Evolutionary conservation across 2,329 filamentous ascomycete genomes (phyloP), one percentile per base, ranked within the genome.

Genomic region (Paecilomyces formosus): DNA sequence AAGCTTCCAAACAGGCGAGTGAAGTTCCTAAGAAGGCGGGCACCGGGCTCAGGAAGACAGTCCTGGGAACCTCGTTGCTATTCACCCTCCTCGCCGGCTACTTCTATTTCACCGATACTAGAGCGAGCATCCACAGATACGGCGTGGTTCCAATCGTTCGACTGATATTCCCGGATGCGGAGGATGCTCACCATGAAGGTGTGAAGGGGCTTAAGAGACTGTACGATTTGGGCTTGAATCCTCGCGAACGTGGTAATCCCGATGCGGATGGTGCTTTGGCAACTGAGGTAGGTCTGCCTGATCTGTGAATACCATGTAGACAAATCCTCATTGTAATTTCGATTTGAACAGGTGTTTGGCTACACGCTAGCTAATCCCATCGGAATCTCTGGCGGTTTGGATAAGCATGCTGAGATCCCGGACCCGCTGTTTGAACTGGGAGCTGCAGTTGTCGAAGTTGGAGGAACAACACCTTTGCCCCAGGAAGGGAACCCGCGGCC

Each of bases 371-470:
- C 84, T 67, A 97, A 97, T 75, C 94, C 94, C 1, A 86, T 99
- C 67, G 94, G 89, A 58, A 96, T 95, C 62, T 95, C 91, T n/a
- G 94, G 91, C 4, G 94, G 94, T 9, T 85, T 99, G 51, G 94
- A 97, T 79, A 97, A 99, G 80, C 85, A 96, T 69, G 94, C 88
- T 57, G 90, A 96, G 62, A 87, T 97, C 57, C 89, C 92, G 1
- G 89, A 93, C 67, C 83, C 87, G 13, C 81, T 99, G 35, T 89
- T 97, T 70, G 90, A 87, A 7, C 78, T 97, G 2, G 94, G 94
- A 31, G 87, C 93, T 24, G 88, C 86, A 2, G 82, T 97, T 39
- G 90, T 99, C 30, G 94, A 99, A 72, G 88, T 99, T 1, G 94
- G 94, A 61, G 94, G 93, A 53, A 88, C 89, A 65, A 97, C 92